phyloP scores from a whole-genome alignment of 169 alveolate genomes.

The Plasmodium gaboni region DNA sequence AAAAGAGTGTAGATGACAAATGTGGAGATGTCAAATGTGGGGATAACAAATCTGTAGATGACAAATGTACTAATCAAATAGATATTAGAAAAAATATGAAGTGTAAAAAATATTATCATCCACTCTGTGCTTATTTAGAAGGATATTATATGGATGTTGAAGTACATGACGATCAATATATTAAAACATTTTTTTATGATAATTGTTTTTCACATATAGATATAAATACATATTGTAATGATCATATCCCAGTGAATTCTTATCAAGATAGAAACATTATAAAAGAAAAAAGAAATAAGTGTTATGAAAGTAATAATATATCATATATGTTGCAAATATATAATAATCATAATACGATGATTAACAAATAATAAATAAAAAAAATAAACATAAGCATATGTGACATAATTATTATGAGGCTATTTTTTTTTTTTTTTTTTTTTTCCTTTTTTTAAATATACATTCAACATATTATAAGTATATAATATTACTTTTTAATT shows the following conservation, averaged over 20 bases:
- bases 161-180: slow-evolving; percentile 42
- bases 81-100: slow-evolving; percentile 3
- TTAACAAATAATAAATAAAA: too few relatives aligned
- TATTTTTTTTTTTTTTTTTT: too few relatives aligned
- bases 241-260: slow-evolving; percentile 25
- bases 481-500: too few relatives aligned
- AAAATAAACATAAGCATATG: too few relatives aligned
- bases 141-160: slow-evolving; percentile 68
- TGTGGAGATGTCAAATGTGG: too few relatives aligned
- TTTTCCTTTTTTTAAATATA: too few relatives aligned
- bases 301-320: slow-evolving; percentile 4
- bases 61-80: too few relatives aligned
- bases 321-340: neutral
- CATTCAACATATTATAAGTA: too few relatives aligned
- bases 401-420: too few relatives aligned
- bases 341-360: too few relatives aligned
- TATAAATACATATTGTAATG: slow-evolving; percentile 37
- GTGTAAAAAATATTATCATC: slow-evolving; percentile 50
- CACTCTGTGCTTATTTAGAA: slow-evolving; percentile 60
- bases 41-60: too few relatives aligned
- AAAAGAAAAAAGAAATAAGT: slow-evolving; percentile 22
- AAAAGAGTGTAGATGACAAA: too few relatives aligned
- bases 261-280: slow-evolving; percentile 31
- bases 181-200: slow-evolving; percentile 51
- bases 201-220: slow-evolving; percentile 47